These are phyloP conservation scores for Ophiocordyceps robertsii DNA, from an alignment of 2,329 filamentous ascomycete genomes.

Conservation along the genomic window DNA sequence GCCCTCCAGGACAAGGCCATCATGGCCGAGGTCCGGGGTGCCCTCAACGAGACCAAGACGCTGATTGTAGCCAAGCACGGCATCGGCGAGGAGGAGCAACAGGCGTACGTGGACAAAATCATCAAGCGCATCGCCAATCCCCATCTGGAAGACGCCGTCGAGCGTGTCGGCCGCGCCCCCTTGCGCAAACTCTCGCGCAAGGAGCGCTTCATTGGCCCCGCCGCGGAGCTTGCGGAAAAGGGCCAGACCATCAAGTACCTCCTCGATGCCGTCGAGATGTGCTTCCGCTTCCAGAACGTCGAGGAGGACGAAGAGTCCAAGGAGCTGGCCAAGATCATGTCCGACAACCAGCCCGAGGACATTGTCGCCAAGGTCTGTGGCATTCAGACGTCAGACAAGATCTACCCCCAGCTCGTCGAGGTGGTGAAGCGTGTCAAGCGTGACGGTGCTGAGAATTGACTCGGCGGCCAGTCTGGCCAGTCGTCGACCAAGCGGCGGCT, in stretches of 20 bases:
- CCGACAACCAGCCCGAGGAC: slow-evolving; percentile 55
- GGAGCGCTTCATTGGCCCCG: slow-evolving; percentile 91
- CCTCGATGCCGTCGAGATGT: slow-evolving; percentile 76
- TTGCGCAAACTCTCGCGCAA: slow-evolving; percentile 88
- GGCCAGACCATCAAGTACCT: slow-evolving; percentile 61
- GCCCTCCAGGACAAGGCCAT: slow-evolving; percentile 73
- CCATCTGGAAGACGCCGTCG: slow-evolving; percentile 79
- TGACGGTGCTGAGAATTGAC: slow-evolving; percentile 35
- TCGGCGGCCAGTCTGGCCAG: slow-evolving; percentile 2
- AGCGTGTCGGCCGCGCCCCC: slow-evolving; percentile 89
- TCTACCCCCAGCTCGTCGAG: slow-evolving; percentile 62
- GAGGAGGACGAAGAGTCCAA: slow-evolving; percentile 80
- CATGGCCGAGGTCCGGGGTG: slow-evolving; percentile 63
- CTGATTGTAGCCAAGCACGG: slow-evolving; percentile 81
- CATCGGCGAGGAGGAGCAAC: slow-evolving; percentile 62
- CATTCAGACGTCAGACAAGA: slow-evolving; percentile 60
- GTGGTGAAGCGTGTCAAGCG: slow-evolving; percentile 75
- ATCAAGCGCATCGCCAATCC: slow-evolving; percentile 88
- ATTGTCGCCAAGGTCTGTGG: slow-evolving; percentile 74
- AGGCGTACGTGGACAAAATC: slow-evolving; percentile 83
- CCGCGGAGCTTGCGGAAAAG: slow-evolving; percentile 73
- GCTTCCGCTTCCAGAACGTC: slow-evolving; percentile 90
- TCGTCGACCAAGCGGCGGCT: not conserved
- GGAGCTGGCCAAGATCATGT: slow-evolving; percentile 77
- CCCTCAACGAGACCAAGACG: slow-evolving; percentile 71